Base-by-base conservation (phyloP, 2,329 filamentous ascomycete genomes). In the Cladophialophora immunda region DNA sequence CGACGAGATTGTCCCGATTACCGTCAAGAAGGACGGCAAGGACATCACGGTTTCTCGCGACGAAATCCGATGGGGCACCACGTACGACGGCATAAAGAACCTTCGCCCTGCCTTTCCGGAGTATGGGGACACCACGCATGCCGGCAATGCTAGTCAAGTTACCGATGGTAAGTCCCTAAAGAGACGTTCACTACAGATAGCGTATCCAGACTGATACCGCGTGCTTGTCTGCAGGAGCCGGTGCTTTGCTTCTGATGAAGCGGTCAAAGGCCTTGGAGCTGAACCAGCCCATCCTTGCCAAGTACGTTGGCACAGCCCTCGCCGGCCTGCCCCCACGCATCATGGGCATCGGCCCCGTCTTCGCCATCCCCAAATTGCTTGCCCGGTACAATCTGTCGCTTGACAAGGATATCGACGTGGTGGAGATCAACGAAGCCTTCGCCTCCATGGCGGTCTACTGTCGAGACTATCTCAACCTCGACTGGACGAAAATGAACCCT, bases 381-480 rank as follows among this genome's bases (percentile, higher is more conserved):
- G 81, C 81, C 76, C 90, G 95, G 82, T 89, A 9, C 4, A 47
- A 90, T 85, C 89, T 90, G 80, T 81, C 98, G 68, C 87, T 85
- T 25, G 83, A 97, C 59, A 87, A 90, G 66, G 95, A 98, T 74
- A 87, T 95, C 68, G 95, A 99, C 76, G 86, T 98, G 36, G 85
- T 94, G 73, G 95, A 98, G 86, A 81, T 99, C 76, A 99, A 99
- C 83, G 95, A 99, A 86, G 95, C 95, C 0, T 99, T 99, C 76
- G 94, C 94, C 19, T 95, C 92, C 60, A 98, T 98, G 95, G 93
- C 93, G 0, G 93, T 97, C 32, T 98, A 97, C 86, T 97, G 93
- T 81, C 82, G 91, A 64, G 85, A 93, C 75, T 87, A 94, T 79
- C 75, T 84, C 11, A 74, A 87, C 75, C 63, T 89, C 78, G 86